Conservation (phyloP, 2,329 filamentous ascomycete species). For the Fragosphaeria purpurea region DNA sequence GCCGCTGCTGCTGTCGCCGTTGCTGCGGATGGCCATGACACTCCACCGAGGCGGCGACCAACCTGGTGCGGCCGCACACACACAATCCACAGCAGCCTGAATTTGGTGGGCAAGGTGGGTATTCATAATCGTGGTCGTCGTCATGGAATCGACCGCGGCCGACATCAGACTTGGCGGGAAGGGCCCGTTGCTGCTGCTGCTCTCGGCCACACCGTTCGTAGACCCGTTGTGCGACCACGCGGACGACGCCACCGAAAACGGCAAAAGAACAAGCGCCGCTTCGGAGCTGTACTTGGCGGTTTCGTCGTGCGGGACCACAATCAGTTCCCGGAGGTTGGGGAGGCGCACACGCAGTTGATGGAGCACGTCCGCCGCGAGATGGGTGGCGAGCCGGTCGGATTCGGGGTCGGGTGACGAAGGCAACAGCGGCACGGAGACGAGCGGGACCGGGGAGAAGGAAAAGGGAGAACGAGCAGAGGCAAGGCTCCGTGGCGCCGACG, state of each 20-base stretch:
- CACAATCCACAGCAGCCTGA: slow-evolving; percentile 6
- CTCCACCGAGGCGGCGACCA: slow-evolving; percentile 28
- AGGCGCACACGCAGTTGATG: slow-evolving; percentile 27
- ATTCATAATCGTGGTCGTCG: slow-evolving; percentile 15
- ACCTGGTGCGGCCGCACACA: slow-evolving; percentile 8
- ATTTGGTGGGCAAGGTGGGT: slow-evolving; percentile 27
- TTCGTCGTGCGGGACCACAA: slow-evolving; percentile 33
- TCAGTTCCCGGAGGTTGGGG: slow-evolving; percentile 29
- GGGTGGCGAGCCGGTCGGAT: slow-evolving; percentile 28
- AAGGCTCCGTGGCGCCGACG: not conserved
- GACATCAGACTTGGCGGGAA: no score
- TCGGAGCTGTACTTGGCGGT: slow-evolving; percentile 23
- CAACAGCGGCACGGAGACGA: not conserved
- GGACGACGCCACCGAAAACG: slow-evolving; percentile 12
- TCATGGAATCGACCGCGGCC: not conserved
- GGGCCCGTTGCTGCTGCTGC: not conserved
- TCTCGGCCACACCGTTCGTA: not conserved
- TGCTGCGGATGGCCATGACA: slow-evolving; percentile 21
- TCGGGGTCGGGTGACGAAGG: slow-evolving; percentile 16
- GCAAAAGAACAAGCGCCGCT: slow-evolving; percentile 15
- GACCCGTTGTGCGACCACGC: not conserved
- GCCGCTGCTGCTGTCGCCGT: no score
- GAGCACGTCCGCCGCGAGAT: slow-evolving; percentile 29
- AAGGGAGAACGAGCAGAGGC: no score
- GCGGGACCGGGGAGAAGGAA: not conserved